Evolutionary conservation across 148 eudicot genomes (phyloP).

Genomic region (Vaccinium corymbosum): DNA sequence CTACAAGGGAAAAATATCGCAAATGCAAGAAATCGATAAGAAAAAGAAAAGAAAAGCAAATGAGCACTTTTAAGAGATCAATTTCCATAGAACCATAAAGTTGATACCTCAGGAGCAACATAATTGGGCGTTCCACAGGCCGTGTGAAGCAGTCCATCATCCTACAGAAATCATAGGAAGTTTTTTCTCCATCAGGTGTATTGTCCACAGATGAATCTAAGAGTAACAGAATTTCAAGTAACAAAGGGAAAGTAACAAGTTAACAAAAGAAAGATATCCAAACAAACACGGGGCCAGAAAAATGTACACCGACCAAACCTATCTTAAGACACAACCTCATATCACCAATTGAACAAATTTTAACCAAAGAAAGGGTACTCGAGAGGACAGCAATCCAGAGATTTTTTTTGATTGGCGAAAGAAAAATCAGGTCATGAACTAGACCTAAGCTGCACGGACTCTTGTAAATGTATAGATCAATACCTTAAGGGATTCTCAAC

Average conservation of each 20-base stretch:
- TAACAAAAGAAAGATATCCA: neutral
- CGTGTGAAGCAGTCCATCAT: slow-evolving; percentile 86
- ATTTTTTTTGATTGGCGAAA: neutral
- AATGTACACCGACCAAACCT: neutral
- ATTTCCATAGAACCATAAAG: neutral
- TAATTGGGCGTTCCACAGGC: slow-evolving; percentile 95
- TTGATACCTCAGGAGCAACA: slow-evolving; percentile 87
- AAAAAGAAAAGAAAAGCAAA: neutral
- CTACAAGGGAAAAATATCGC: slow-evolving; percentile 33
- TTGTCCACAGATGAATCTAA: neutral
- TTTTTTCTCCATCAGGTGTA: slow-evolving; percentile 12
- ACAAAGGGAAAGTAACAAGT: neutral
- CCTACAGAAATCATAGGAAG: slow-evolving; percentile 33
- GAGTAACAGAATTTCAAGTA: neutral
- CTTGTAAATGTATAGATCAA: neutral
- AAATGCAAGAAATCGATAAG: slow-evolving; percentile 10
- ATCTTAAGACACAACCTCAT: neutral
- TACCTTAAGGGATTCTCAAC: neutral
- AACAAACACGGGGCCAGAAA: neutral
- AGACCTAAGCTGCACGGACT: neutral
- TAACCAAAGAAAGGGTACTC: neutral
- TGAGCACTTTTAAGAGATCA: neutral
- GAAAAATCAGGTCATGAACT: neutral
- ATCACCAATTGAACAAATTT: neutral
- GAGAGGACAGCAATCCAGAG: neutral